phyloP scores from a whole-genome alignment of 1,284 basidiomycete genomes.

The Trichosporon asahii region DNA sequence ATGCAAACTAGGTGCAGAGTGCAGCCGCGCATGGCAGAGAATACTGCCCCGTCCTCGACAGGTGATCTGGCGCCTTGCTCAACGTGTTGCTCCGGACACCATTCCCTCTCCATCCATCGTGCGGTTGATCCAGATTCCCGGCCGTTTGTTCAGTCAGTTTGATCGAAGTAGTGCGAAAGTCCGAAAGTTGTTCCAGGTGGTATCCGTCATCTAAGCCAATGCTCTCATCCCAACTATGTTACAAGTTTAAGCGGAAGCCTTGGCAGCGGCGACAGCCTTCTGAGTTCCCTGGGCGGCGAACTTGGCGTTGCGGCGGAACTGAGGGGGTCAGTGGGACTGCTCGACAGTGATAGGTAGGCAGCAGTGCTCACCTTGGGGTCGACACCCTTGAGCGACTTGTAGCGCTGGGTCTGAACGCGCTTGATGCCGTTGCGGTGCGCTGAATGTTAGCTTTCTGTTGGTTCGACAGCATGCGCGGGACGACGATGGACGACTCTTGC shows the following conservation, averaged over 20 bases:
- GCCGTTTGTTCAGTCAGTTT: neutral
- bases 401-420: conserved; percentile 69
- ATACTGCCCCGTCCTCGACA: too few relatives aligned
- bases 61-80: neutral
- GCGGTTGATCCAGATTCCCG: neutral
- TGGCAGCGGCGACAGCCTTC: conserved; percentile 46
- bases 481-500: neutral
- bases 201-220: conserved; percentile 18
- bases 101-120: too few relatives aligned
- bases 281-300: conserved; percentile 52
- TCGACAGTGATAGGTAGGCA: too few relatives aligned
- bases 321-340: neutral
- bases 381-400: conserved; percentile 84
- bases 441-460: conserved; percentile 33
- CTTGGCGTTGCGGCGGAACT: conserved; percentile 55
- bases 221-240: conserved; percentile 25
- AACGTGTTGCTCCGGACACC: neutral
- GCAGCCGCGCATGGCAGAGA: too few relatives aligned
- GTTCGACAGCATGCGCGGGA: neutral
- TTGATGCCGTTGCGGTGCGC: conserved; percentile 98
- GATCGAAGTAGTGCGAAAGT: neutral
- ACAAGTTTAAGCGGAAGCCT: conserved; percentile 34
- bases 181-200: neutral
- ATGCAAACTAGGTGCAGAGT: neutral
- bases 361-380: conserved; percentile 52